Evolutionary conservation across 2,329 filamentous ascomycete species (phyloP).

Genomic region (Oidium heveae): DNA sequence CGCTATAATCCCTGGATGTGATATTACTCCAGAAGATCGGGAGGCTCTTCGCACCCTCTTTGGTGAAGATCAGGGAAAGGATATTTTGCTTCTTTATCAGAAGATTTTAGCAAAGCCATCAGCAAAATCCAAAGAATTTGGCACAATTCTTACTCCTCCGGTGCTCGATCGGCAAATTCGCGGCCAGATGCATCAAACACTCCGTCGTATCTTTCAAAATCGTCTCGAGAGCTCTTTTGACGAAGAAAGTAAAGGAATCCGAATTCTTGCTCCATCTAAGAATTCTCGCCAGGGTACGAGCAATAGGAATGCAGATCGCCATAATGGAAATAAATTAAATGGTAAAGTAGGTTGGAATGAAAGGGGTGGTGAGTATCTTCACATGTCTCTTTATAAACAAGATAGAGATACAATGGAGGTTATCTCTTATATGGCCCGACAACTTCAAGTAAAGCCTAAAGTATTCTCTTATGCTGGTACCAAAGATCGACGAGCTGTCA

Average conservation of each 20-base stretch:
- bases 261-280: conserved; percentile 21
- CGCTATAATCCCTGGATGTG: neutral
- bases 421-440: conserved; percentile 31
- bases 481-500: conserved; percentile 45
- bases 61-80: conserved; percentile 21
- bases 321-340: conserved; percentile 4
- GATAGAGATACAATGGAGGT: conserved; percentile 60
- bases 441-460: conserved; percentile 31
- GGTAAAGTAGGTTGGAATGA: conserved; percentile 34
- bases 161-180: conserved; percentile 35
- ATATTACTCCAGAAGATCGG: conserved; percentile 17
- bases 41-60: conserved; percentile 21
- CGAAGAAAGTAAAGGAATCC: conserved; percentile 28
- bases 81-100: conserved; percentile 28
- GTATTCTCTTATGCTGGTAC: conserved; percentile 45
- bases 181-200: conserved; percentile 28
- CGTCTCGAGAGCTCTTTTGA: conserved; percentile 37
- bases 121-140: conserved; percentile 29
- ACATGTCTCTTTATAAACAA: conserved; percentile 53
- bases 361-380: conserved; percentile 42
- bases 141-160: conserved; percentile 23
- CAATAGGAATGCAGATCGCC: conserved; percentile 4
- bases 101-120: conserved; percentile 26
- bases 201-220: conserved; percentile 38
- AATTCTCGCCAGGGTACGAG: conserved; percentile 2